Evolutionary conservation across 371 early-diverging fungal genomes (phyloP), one percentile per base, ranked within the genome.

Genomic region (Apophysomyces variabilis): DNA sequence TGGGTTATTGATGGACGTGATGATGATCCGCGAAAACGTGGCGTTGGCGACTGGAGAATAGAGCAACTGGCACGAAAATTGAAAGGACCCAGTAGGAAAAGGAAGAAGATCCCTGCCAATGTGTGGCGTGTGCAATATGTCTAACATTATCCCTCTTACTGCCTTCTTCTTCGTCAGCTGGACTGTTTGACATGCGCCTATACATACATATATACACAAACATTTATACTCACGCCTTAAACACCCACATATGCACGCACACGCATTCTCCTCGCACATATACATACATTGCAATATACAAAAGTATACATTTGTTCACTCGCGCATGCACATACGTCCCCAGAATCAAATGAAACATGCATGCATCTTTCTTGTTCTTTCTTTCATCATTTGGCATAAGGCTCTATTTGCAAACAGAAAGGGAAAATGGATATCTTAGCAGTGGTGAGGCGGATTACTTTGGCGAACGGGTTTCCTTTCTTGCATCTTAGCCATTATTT

Each of bases 1-100:
- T 50, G 54, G 54, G 54, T 50, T 21, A 21, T 50, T 7, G 54
- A 50, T 50, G 21, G 54, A 7, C 18, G 16, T 11, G 54, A 50
- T 26, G 21, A 50, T 35, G 54, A 50, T 21, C 54, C 54, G 5
- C 54, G 54, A 5, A 50, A 50, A 50, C 54, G 32, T 50, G 54
- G 54, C 21, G 21, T 50, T 9, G 54, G 54, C 1, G 54, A 50
- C 54, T 50, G 54, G 54, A n/a, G 54, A 21, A 21, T 21, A 21
- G 21, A 11, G 21, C 54, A 50, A 21, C 54, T 50, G n/a, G 18
- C 5, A 21, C 54, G 21, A 4, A 50, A 50, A 50, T 26, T 50
- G 21, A 50, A 50, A 5, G 9, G 35, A 21, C 21, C 21, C 21
- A 9, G 21, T 5, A 21, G 54, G 21, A 21, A 50, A 8, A 21